These are phyloP conservation scores for Penicillium vulpinum DNA, from an alignment of 2,329 filamentous ascomycete species.

Conservation along the genomic window DNA sequence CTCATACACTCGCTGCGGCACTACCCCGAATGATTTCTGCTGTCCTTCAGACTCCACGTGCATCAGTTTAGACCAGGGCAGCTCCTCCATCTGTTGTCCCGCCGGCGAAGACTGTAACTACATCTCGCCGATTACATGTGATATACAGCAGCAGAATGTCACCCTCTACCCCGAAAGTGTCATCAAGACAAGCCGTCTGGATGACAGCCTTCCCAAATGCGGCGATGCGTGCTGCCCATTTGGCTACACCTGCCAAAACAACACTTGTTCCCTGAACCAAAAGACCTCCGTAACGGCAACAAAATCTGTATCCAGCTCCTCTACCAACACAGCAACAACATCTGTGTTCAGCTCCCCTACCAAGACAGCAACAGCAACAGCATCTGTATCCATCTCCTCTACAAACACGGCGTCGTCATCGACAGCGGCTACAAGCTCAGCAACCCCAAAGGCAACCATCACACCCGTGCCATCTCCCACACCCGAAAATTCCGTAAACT, in stretches of 20 bases:
- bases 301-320: conserved; percentile 6
- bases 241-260: conserved; percentile 46
- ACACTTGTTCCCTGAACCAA: conserved; percentile 31
- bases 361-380: conserved; percentile 11
- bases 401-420: conserved; percentile 15
- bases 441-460: conserved; percentile 20
- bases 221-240: conserved; percentile 49
- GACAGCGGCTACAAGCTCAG: conserved; percentile 15
- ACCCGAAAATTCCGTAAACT: conserved; percentile 18
- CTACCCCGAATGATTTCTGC: conserved; percentile 46
- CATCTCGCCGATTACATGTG: conserved; percentile 47
- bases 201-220: conserved; percentile 43
- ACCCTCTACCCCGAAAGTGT: conserved; percentile 37
- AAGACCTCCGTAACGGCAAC: conserved; percentile 22
- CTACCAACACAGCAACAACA: conserved; percentile 10
- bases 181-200: conserved; percentile 46
- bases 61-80: conserved; percentile 43
- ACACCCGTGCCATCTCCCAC: conserved; percentile 25
- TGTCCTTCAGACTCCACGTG: conserved; percentile 45
- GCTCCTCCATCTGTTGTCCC: conserved; percentile 50
- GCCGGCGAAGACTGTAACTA: conserved; percentile 41
- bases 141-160: conserved; percentile 45
- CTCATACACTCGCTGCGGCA: conserved; percentile 39
- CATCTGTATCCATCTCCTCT: conserved; percentile 8
- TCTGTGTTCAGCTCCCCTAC: conserved; percentile 4